Base-by-base conservation (phyloP, 768 basidiomycete species). In the Lactarius akahatsu region DNA sequence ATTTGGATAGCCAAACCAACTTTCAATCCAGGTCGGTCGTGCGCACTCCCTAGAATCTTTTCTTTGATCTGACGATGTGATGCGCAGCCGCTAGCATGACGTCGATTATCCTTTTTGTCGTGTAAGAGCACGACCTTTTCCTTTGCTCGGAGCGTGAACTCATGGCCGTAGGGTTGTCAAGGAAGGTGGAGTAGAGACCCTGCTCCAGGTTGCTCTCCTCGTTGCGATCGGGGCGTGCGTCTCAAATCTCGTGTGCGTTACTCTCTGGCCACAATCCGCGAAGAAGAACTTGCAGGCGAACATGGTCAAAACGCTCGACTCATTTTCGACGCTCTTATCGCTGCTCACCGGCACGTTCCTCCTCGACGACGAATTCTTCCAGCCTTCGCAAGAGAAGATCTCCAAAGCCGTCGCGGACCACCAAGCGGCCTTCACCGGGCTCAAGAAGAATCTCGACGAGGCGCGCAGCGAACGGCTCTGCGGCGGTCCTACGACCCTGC, bases 1-100 rank as follows among this genome's bases (percentile, higher is more conserved):
- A 84, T 91, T 2, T 93, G 90, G 87, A 93, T 98, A 83, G 83
- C 80, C 13, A 95, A 90, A 73, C 92, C 93, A 2, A 87, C 89
- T 23, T 97, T 94, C 72, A 94, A 94, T 72, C 89, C 92, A n/a
- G 92, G 91, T 86, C 73, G 66, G 79, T 72, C 41, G 47, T 20
- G n/a, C 38, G 1, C 28, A 34, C 2, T 9, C 16, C 20, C 23
- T 18, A 1, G 16, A 50, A 20, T 2, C 7, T 30, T 4, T 28
- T 26, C 57, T 23, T 43, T 20, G n/a, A 23, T 32, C 66, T 62
- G 45, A 64, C 23, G 26, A 59, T 9, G 61, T 10, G 18, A 13
- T 64, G 59, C 52, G 62, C 60, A 91, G 92, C 92, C 11, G 91
- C 90, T 71, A 92, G 89, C 68, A 94, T 94, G 92, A 87, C 86